Conservation (phyloP, 148 eudicot species). For the Fallopia convolvulus region DNA sequence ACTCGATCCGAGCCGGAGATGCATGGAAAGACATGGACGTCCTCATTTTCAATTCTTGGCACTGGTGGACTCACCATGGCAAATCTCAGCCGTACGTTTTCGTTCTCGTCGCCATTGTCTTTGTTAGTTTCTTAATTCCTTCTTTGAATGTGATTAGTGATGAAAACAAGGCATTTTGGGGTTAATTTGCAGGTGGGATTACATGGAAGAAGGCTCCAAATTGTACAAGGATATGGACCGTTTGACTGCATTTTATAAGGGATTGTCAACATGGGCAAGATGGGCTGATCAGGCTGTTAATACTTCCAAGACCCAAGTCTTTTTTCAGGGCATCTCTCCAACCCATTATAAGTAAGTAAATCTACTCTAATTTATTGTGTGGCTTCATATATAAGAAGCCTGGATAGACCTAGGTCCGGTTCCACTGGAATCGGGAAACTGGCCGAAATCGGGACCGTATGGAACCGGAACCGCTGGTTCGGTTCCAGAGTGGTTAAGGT, state of each 20-base stretch:
- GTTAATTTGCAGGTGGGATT: constrained; percentile 66
- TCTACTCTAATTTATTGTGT: background rate
- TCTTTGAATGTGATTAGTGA: background rate
- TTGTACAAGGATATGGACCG: constrained; percentile 80
- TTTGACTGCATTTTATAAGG: constrained; percentile 60
- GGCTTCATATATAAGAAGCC: too few species aligned
- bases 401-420: too few species aligned
- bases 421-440: too few species aligned
- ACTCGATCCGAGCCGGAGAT: constrained; percentile 66
- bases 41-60: constrained; percentile 88
- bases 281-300: constrained; percentile 76
- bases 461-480: too few species aligned
- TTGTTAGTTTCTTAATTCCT: background rate
- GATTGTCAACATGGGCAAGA: constrained; percentile 74
- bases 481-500: too few species aligned
- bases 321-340: constrained; percentile 94
- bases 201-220: constrained; percentile 57
- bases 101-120: background rate
- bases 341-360: constrained; percentile 74
- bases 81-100: constrained; percentile 47
- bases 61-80: constrained; percentile 93
- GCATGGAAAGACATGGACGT: constrained; percentile 75
- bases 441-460: too few species aligned
- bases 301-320: constrained; percentile 63
- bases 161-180: background rate